These are phyloP conservation scores for Colletotrichum sp. DNA, from an alignment of 2,329 filamentous ascomycete genomes.

Conservation along the genomic window DNA sequence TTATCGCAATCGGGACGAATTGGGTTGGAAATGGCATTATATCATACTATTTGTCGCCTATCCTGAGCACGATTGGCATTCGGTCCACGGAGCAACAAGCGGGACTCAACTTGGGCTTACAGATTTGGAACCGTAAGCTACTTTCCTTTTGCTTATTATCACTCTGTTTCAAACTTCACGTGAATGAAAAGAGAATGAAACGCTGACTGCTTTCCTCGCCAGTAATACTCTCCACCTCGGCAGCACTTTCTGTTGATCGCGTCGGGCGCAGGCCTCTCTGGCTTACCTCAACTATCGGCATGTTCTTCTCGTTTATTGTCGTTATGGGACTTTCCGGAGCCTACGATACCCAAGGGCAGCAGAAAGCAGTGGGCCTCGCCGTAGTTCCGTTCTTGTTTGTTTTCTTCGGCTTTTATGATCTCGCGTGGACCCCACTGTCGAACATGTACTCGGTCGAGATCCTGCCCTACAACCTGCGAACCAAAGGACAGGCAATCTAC, in stretches of 20 bases:
- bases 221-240: neutral
- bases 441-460: constrained; percentile 32
- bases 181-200: neutral
- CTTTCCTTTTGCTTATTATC: neutral
- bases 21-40: neutral
- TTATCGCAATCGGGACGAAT: neutral
- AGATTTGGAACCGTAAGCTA: neutral
- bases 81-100: neutral
- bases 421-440: constrained; percentile 38
- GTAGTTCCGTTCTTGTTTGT: constrained; percentile 42
- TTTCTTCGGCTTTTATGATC: constrained; percentile 40
- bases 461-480: constrained; percentile 23
- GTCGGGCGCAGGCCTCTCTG: neutral
- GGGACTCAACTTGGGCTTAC: neutral
- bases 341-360: neutral
- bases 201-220: neutral
- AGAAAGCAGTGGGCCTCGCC: constrained; percentile 25
- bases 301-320: neutral
- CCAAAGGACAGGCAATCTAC: neutral
- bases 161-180: neutral
- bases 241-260: neutral
- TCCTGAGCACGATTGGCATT: neutral
- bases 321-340: neutral
- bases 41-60: neutral
- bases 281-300: neutral